These are phyloP conservation scores for Orbilia brochopaga DNA, from an alignment of 2,329 filamentous ascomycete species.

Conservation along the genomic window DNA sequence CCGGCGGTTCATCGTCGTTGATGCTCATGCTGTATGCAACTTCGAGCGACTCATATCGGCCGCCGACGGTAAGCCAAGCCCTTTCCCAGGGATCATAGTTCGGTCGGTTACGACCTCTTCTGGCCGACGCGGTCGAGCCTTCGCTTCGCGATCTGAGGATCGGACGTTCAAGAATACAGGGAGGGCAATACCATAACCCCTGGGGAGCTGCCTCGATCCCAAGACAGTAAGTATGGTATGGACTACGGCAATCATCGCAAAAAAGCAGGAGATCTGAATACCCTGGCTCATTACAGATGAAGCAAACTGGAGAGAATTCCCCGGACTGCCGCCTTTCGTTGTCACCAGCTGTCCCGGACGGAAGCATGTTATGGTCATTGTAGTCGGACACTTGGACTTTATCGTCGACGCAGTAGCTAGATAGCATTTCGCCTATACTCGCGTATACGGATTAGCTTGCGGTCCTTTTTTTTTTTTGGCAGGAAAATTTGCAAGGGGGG, in stretches of 20 bases:
- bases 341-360: conserved; percentile 74
- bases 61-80: conserved; percentile 59
- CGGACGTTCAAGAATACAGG: conserved; percentile 66
- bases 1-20: conserved; percentile 30
- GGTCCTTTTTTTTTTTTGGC: no score
- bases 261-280: conserved; percentile 84
- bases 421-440: conserved; percentile 57
- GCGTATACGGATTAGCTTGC: conserved; percentile 25
- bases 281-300: conserved; percentile 80
- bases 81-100: conserved; percentile 48
- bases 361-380: conserved; percentile 74
- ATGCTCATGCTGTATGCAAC: conserved; percentile 35
- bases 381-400: conserved; percentile 90
- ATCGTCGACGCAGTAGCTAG: conserved; percentile 72
- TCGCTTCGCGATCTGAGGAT: conserved; percentile 44
- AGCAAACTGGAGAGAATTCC: conserved; percentile 71
- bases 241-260: conserved; percentile 87
- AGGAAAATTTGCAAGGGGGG: conserved; percentile 1
- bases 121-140: conserved; percentile 38
- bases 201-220: conserved; percentile 75
- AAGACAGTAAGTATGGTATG: conserved; percentile 91
- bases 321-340: conserved; percentile 66
- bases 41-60: conserved; percentile 56
- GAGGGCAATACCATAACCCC: conserved; percentile 88
- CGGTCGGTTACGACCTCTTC: conserved; percentile 40